phyloP scores from a whole-genome alignment of 208 protist genomes.

The Angomonas ambiguus region DNA sequence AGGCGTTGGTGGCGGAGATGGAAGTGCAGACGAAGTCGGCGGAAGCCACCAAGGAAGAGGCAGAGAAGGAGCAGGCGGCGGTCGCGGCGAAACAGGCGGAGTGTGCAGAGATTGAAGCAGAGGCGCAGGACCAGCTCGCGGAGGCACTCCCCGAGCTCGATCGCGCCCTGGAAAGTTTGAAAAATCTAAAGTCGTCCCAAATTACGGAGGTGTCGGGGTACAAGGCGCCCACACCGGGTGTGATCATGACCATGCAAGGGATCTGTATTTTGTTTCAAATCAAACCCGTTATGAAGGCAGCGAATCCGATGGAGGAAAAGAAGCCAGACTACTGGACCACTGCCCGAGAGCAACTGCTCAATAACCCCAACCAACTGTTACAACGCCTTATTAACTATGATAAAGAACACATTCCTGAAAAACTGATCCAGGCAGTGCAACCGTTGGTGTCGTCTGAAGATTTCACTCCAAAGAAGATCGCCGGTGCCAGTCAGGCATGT shows the following conservation, averaged over 20 bases:
- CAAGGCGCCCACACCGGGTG: slow-evolving; percentile 93
- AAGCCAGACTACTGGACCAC: slow-evolving; percentile 96
- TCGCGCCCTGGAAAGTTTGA: slow-evolving; percentile 92
- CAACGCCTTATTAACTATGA: slow-evolving; percentile 94
- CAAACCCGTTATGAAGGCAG: slow-evolving; percentile 92
- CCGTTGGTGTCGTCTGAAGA: slow-evolving; percentile 91
- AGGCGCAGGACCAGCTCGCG: slow-evolving; percentile 93
- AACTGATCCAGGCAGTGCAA: slow-evolving; percentile 93
- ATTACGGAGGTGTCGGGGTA: slow-evolving; percentile 97
- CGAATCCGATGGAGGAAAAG: slow-evolving; percentile 94
- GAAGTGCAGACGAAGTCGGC: slow-evolving; percentile 91
- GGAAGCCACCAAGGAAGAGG: slow-evolving; percentile 88
- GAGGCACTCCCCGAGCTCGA: slow-evolving; percentile 97
- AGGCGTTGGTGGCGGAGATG: slow-evolving; percentile 92
- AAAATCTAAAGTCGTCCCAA: slow-evolving; percentile 95
- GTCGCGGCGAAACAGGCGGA: slow-evolving; percentile 92
- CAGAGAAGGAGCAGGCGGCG: slow-evolving; percentile 89
- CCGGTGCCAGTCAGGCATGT: slow-evolving; percentile 94
- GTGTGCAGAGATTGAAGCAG: slow-evolving; percentile 92
- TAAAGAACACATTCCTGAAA: slow-evolving; percentile 95
- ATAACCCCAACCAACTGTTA: slow-evolving; percentile 89
- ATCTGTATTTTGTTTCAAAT: slow-evolving; percentile 98
- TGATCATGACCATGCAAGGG: slow-evolving; percentile 97
- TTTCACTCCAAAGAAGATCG: slow-evolving; percentile 94
- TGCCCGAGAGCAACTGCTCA: slow-evolving; percentile 90